phyloP scores from a whole-genome alignment of 192 early-diverging fungal genomes.

The Haplosporangium gracile region DNA sequence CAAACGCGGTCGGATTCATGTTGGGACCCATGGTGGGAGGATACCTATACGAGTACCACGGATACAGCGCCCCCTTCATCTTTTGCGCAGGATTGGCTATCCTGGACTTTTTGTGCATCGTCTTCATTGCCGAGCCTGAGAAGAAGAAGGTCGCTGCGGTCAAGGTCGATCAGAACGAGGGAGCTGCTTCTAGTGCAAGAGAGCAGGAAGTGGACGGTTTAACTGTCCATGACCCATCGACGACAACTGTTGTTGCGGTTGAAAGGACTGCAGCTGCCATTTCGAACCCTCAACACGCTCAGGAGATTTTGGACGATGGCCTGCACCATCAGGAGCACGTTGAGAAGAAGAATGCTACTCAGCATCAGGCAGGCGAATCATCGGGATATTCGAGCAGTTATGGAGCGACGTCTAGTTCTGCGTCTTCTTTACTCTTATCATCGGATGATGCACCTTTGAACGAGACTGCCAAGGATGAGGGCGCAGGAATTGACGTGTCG shows the following conservation, averaged over 20 bases:
- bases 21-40: constrained; percentile 79
- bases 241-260: constrained; percentile 34
- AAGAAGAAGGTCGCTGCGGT: constrained; percentile 29
- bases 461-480: neutral
- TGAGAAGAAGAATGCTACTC: neutral
- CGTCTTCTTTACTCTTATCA: neutral
- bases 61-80: constrained; percentile 75
- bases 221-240: constrained; percentile 20
- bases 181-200: neutral
- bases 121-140: constrained; percentile 73
- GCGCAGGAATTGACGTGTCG: constrained; percentile 28
- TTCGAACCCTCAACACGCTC: constrained; percentile 39
- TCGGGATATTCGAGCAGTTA: constrained; percentile 10
- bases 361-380: neutral
- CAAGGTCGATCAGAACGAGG: neutral
- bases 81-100: constrained; percentile 73
- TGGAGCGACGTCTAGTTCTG: constrained; percentile 12
- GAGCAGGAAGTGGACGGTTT: constrained; percentile 25
- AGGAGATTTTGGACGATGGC: constrained; percentile 48
- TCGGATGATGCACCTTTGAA: neutral
- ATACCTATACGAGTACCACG: constrained; percentile 73
- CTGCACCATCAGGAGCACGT: constrained; percentile 16
- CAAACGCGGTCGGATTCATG: constrained; percentile 77
- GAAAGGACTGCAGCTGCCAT: constrained; percentile 31
- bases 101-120: constrained; percentile 71